Evolutionary conservation across 2,329 filamentous ascomycete genomes (phyloP).

Genomic region (Dothistroma septosporum): DNA sequence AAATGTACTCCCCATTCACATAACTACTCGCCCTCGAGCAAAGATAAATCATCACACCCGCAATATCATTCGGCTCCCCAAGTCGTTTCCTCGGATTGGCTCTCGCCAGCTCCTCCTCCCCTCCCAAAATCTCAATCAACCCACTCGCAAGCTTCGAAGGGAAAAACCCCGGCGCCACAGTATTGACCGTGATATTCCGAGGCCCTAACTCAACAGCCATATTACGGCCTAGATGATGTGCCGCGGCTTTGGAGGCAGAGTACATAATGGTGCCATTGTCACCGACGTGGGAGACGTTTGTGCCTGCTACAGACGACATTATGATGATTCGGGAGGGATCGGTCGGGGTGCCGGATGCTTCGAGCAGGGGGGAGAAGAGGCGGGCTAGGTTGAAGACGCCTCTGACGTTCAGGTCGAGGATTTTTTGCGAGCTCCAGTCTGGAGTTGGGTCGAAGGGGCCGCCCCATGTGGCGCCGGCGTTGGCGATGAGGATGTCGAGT

Average conservation of each 20-base stretch:
- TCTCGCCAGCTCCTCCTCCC: conserved; percentile 56
- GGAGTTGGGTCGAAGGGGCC: conserved; percentile 75
- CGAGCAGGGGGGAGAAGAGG: conserved; percentile 68
- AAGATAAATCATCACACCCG: conserved; percentile 69
- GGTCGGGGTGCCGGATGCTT: conserved; percentile 53
- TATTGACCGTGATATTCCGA: conserved; percentile 70
- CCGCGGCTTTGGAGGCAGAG: conserved; percentile 80
- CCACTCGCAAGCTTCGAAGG: conserved; percentile 68
- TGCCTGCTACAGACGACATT: conserved; percentile 74
- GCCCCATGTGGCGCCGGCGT: conserved; percentile 89
- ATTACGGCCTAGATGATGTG: conserved; percentile 75
- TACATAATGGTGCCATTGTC: conserved; percentile 74
- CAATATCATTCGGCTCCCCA: conserved; percentile 71
- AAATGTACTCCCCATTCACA: conserved; percentile 66
- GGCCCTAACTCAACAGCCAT: conserved; percentile 77
- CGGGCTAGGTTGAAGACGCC: conserved; percentile 61
- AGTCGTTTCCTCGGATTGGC: conserved; percentile 63
- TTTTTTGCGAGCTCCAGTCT: conserved; percentile 74
- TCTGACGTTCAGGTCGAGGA: conserved; percentile 88
- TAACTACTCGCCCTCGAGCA: conserved; percentile 62
- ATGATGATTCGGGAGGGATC: conserved; percentile 77
- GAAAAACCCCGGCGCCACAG: conserved; percentile 64
- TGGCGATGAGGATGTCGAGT: conserved; percentile 84
- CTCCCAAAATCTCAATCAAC: conserved; percentile 66
- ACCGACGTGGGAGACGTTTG: conserved; percentile 68